Evolutionary conservation across 371 early-diverging fungal genomes (phyloP).

Genomic region (Mucor lusitanicus): DNA sequence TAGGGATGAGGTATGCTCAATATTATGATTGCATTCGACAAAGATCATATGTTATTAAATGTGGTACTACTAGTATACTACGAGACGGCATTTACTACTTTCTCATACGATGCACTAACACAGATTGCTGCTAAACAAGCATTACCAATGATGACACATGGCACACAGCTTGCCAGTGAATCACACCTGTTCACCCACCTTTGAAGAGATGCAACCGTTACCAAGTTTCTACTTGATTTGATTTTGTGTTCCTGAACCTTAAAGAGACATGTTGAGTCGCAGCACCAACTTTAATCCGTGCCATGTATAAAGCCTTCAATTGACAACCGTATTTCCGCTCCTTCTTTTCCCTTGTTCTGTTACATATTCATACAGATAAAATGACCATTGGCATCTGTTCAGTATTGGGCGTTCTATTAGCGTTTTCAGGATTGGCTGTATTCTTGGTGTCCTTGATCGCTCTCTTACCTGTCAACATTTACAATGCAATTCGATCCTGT

Average conservation of each 20-base stretch:
- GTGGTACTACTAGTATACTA: background rate
- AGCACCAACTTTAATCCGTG: background rate
- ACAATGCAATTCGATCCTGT: slow-evolving; percentile 7
- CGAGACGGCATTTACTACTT: background rate
- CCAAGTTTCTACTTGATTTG: background rate
- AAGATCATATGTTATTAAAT: background rate
- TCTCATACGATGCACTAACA: background rate
- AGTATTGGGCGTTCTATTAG: slow-evolving; percentile 3
- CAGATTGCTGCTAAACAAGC: too few relatives aligned
- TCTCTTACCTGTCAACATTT: slow-evolving; percentile 7
- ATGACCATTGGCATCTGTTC: slow-evolving; percentile 7
- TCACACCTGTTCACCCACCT: background rate
- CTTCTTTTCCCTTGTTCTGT: background rate
- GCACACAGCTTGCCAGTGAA: background rate
- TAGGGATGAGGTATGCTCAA: background rate
- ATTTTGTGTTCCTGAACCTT: background rate
- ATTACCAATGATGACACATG: too few relatives aligned
- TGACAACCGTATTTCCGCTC: slow-evolving; percentile 3
- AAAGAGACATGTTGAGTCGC: background rate
- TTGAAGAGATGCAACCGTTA: background rate
- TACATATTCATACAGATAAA: background rate
- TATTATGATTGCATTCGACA: background rate
- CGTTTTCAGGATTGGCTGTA: slow-evolving; percentile 4
- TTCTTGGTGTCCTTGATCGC: slow-evolving; percentile 7
- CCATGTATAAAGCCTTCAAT: background rate